Percentiles rank a stretch among this genome's conserved stretches.
phyloP scores from a whole-genome alignment of 2,329 filamentous ascomycete species.

The Epichloe hybrida region DNA sequence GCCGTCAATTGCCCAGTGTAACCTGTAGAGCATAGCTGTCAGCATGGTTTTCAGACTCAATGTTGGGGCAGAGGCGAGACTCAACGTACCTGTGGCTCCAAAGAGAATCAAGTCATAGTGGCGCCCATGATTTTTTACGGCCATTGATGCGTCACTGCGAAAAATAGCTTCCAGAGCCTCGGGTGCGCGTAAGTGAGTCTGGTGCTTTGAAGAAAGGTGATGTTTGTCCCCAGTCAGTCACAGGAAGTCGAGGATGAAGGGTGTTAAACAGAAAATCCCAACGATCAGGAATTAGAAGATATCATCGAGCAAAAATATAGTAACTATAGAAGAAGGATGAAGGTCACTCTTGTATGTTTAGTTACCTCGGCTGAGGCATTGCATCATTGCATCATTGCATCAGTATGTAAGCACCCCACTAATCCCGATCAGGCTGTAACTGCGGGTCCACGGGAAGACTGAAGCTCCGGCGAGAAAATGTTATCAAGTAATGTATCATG shows the following conservation, averaged over 20 bases:
- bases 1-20: slow-evolving; percentile 72
- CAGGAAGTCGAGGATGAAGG: neutral
- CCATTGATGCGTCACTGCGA: slow-evolving; percentile 20
- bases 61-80: slow-evolving; percentile 4
- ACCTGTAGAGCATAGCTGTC: slow-evolving; percentile 31
- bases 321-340: neutral
- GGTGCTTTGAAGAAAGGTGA: neutral
- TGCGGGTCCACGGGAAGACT: neutral
- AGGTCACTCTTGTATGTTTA: no score
- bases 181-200: neutral
- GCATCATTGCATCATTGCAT: no score
- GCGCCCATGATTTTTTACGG: slow-evolving; percentile 35
- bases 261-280: neutral
- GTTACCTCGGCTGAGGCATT: no score
- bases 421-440: neutral
- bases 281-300: neutral
- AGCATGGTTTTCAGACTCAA: neutral
- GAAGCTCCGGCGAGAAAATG: neutral
- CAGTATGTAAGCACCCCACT: neutral
- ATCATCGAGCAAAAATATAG: neutral
- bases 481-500: slow-evolving; percentile 3
- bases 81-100: slow-evolving; percentile 38
- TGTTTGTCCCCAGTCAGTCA: neutral
- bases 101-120: slow-evolving; percentile 45
- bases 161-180: neutral